phyloP scores from a whole-genome alignment of 805 yeast genomes.

The Candida takata region DNA sequence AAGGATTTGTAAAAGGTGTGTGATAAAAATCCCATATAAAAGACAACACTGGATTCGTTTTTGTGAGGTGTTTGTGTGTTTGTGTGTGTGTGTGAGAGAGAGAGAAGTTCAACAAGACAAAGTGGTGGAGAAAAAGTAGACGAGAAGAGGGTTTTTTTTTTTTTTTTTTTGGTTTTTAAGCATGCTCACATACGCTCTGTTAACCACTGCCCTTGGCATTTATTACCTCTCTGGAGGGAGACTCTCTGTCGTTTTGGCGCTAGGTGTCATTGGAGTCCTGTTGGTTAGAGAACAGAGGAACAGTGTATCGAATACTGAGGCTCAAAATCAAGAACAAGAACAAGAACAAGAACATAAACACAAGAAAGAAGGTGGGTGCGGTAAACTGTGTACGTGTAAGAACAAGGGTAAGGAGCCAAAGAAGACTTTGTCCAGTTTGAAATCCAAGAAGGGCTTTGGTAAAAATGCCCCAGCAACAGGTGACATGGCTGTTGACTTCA shows the following conservation, averaged over 20 bases:
- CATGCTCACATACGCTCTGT: constrained; percentile 12
- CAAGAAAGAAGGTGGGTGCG: constrained; percentile 26
- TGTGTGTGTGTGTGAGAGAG: no score
- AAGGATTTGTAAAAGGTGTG: no score
- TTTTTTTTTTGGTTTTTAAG: no score
- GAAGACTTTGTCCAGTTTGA: constrained; percentile 21
- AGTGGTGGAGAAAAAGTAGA: no score
- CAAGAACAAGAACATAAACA: constrained; percentile 11
- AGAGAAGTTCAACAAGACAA: no score
- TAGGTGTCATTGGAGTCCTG: constrained; percentile 20
- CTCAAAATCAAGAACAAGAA: neutral
- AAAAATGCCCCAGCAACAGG: neutral
- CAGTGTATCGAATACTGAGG: neutral
- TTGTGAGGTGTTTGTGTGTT: no score
- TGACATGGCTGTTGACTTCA: constrained; percentile 33
- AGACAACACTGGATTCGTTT: no score
- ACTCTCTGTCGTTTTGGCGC: constrained; percentile 26
- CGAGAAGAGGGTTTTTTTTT: no score
- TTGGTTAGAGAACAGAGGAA: constrained; percentile 15
- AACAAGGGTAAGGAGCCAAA: constrained; percentile 18
- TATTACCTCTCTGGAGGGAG: constrained; percentile 31
- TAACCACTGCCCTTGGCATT: constrained; percentile 5
- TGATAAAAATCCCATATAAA: no score
- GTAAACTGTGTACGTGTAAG: constrained; percentile 27
- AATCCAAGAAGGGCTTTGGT: constrained; percentile 18